Percentiles rank a stretch among this genome's conserved stretches.
Conservation (phyloP, 2,329 filamentous ascomycete species). For the Pseudogymnoascus sp. region DNA sequence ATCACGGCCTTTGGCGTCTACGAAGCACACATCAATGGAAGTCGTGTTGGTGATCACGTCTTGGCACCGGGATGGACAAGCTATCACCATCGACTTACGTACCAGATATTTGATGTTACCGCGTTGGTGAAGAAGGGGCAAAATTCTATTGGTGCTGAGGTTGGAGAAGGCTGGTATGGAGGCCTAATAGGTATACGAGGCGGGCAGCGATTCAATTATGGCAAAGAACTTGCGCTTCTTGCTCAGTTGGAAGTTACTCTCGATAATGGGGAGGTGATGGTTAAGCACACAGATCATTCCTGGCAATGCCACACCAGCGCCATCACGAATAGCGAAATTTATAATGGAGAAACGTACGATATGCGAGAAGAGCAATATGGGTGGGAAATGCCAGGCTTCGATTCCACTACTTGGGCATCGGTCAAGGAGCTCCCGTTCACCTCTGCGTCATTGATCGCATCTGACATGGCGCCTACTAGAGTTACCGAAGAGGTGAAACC, state of each 20-base stretch:
- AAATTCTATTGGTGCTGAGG: conserved; percentile 36
- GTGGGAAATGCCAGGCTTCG: background rate
- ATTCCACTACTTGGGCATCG: conserved; percentile 23
- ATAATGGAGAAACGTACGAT: conserved; percentile 37
- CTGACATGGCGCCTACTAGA: conserved; percentile 38
- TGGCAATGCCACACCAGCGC: conserved; percentile 20
- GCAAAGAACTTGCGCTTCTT: conserved; percentile 23
- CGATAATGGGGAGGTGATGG: conserved; percentile 18
- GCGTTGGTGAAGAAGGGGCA: background rate
- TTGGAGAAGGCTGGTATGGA: conserved; percentile 43
- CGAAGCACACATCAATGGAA: conserved; percentile 29
- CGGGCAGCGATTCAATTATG: conserved; percentile 22
- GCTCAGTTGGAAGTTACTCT: conserved; percentile 24
- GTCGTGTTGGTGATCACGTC: conserved; percentile 18
- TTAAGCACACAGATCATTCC: conserved; percentile 24
- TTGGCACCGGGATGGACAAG: background rate
- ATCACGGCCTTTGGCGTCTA: conserved; percentile 34
- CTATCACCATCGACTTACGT: background rate
- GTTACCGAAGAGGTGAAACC: conserved; percentile 29
- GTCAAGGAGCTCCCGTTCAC: conserved; percentile 17
- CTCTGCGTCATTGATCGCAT: conserved; percentile 31
- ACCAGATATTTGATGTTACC: background rate
- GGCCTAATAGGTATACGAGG: conserved; percentile 26
- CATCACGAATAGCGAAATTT: conserved; percentile 32
- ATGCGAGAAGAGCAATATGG: background rate